Conservation (phyloP, 1,139 yeast genomes). For the Blastobotrys raffinosifermentans region DNA sequence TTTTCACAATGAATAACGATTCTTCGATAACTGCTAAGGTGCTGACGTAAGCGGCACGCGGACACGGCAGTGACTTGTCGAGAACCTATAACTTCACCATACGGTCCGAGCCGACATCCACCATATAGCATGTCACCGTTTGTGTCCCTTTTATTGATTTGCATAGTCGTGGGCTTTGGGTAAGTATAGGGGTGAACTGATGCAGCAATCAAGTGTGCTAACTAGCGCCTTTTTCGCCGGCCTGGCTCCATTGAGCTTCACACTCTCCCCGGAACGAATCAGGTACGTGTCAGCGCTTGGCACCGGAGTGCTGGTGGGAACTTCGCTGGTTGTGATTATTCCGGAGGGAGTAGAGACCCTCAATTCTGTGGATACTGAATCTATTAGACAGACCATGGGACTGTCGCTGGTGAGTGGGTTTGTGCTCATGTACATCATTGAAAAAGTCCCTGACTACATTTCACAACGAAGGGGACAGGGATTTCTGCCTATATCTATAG, state of each 20-base stretch:
- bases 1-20: no score
- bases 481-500: constrained; percentile 11
- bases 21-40: no score
- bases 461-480: constrained; percentile 8
- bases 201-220: neutral
- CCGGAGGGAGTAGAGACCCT: constrained; percentile 64
- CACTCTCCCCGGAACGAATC: constrained; percentile 29
- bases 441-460: constrained; percentile 30
- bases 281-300: constrained; percentile 45
- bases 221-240: constrained; percentile 34
- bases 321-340: constrained; percentile 56
- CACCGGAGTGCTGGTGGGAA: constrained; percentile 59
- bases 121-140: constrained; percentile 19
- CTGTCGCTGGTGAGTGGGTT: constrained; percentile 45
- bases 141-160: constrained; percentile 23
- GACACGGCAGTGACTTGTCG: no score
- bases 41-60: no score
- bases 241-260: constrained; percentile 34
- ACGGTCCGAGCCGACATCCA: neutral
- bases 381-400: constrained; percentile 27
- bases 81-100: no score
- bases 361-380: constrained; percentile 23
- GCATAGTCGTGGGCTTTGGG: constrained; percentile 27
- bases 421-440: constrained; percentile 46
- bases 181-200: constrained; percentile 11